Evolutionary conservation across 2,329 filamentous ascomycete species (phyloP), one percentile per base, ranked within the genome.

Genomic region (Colletotrichum falcatum): DNA sequence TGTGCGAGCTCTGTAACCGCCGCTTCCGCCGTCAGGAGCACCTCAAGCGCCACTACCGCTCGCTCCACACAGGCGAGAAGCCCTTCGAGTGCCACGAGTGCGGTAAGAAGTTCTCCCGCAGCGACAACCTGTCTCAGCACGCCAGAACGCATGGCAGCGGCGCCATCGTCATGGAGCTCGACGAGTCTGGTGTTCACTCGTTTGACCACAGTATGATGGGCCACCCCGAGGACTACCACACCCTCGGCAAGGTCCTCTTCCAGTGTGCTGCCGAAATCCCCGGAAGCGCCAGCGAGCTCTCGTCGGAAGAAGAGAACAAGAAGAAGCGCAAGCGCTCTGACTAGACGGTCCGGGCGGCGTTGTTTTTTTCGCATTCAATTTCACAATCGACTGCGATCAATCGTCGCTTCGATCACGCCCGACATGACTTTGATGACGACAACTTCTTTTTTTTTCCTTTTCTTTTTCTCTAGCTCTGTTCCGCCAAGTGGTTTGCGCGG

Each of bases 1-100:
- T 97, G 71, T 99, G 96, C 85, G 94, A 95, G 66, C 89, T 98
- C 28, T 99, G 96, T 91, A 95, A 94, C 78, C 94, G 96, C 74
- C 94, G 96, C 72, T 99, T 99, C 92, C 93, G 96, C 73, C 94
- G 96, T 73, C 96, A 99, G 83, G 96, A 99, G 83, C 96, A 99
- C 79, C 90, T 99, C 71, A 99, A 99, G 90, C 93, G 96, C 73
- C 96, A 99, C 86, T 97, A 97, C 87, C 92, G 96, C 76, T 98
- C 96, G 69, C 94, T 99, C 58, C 96, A 99, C 87, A 99, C 96
- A 1, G 92, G 97, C 79, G 96, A 98, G 81, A 99, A 98, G 90
- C 96, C 96, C 6, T 99, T 98, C 78, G 94, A 97, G 84, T 99
- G 96, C 87, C 89, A 91, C 74, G 95, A 99, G 84, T 99, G 96